These are phyloP conservation scores for Citropsis articulata DNA, from an alignment of 345 rosid species.

Conservation along the genomic window DNA sequence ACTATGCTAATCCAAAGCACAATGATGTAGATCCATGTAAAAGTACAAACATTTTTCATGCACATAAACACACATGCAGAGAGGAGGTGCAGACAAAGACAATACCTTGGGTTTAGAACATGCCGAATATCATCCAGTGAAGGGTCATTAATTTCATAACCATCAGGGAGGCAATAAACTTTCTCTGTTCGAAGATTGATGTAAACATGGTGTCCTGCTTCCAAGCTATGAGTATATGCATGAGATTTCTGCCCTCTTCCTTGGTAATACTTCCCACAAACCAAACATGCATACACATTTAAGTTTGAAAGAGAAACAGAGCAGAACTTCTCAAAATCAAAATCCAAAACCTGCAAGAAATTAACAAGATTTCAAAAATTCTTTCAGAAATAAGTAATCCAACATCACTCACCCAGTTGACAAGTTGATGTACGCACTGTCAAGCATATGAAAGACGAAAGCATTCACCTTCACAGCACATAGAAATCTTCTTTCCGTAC, in stretches of 20 bases:
- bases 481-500: neutral
- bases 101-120: slow-evolving; percentile 87
- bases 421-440: neutral
- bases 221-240: slow-evolving; percentile 98
- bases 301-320: slow-evolving; percentile 83
- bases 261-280: slow-evolving; percentile 94
- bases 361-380: neutral
- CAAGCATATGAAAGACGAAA: neutral
- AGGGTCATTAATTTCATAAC: slow-evolving; percentile 92
- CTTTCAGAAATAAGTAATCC: neutral
- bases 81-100: neutral
- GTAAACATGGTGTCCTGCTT: slow-evolving; percentile 94
- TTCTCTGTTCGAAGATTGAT: slow-evolving; percentile 88
- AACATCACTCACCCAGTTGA: neutral
- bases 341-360: slow-evolving; percentile 74
- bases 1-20: neutral
- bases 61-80: neutral
- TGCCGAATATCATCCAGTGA: slow-evolving; percentile 93
- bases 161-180: slow-evolving; percentile 97
- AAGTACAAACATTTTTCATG: neutral
- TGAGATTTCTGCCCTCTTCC: slow-evolving; percentile 94
- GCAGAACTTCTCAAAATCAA: slow-evolving; percentile 96
- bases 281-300: slow-evolving; percentile 95
- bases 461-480: neutral
- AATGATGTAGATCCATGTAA: neutral